Conservation (phyloP, 768 basidiomycete species). For the Agaricus subrufescens region DNA sequence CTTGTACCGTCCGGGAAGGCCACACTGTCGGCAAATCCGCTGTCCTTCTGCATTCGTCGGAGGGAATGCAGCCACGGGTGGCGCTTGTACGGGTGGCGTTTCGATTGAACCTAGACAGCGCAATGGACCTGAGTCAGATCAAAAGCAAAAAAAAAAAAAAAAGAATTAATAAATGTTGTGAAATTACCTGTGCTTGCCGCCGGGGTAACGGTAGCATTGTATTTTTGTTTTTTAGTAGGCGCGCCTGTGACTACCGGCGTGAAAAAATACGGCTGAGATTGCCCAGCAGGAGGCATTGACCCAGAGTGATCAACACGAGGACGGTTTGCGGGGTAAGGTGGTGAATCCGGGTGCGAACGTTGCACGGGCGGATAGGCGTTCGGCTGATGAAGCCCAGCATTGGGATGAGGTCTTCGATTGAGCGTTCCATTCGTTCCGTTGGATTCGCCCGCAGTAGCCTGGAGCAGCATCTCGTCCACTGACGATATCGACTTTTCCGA, state of each 20-base stretch:
- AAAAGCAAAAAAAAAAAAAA: background rate
- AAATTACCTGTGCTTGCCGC: conserved; percentile 11
- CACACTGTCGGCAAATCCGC: conserved; percentile 74
- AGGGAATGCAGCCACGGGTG: conserved; percentile 29
- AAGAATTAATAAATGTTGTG: background rate
- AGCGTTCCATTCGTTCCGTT: conserved; percentile 5
- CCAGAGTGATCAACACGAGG: conserved; percentile 11
- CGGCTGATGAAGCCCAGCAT: background rate
- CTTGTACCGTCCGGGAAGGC: conserved; percentile 70
- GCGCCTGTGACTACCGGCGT: conserved; percentile 72
- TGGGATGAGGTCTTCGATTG: background rate
- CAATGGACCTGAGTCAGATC: background rate
- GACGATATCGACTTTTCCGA: conserved; percentile 29
- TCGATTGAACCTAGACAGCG: conserved; percentile 10
- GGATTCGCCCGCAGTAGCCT: conserved; percentile 29
- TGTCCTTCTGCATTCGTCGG: conserved; percentile 60
- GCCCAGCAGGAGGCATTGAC: conserved; percentile 21
- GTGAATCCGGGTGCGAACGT: conserved; percentile 11
- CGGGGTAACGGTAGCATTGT: conserved; percentile 18
- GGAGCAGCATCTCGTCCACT: conserved; percentile 42
- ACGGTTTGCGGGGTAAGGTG: conserved; percentile 10
- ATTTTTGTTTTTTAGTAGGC: conserved; percentile 63
- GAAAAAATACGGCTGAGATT: conserved; percentile 49
- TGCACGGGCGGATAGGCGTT: conserved; percentile 5
- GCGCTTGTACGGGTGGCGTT: conserved; percentile 17